Evolutionary conservation across 345 rosid species (phyloP).

Genomic region (rapeseed (Brassica napus)): Da-Ae NC_063442.1:10587001-10587500

Average conservation of each 20-base stretch:
- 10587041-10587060: no score
- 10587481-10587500: background rate
- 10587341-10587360: constrained; percentile 70
- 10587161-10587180: background rate
- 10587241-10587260: background rate
- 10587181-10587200: background rate
- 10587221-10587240: background rate
- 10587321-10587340: background rate
- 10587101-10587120: no score
- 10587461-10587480: background rate
- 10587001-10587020: no score
- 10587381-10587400: constrained; percentile 87
- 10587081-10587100: no score
- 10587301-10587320: background rate
- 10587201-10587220: constrained; percentile 2
- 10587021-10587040: no score
- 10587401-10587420: constrained; percentile 97
- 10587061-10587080: no score
- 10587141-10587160: background rate
- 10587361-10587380: constrained; percentile 98
- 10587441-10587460: background rate
- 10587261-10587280: background rate
- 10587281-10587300: background rate
- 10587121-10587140: no score
- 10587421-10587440: constrained; percentile 97